A percentile compares a stretch with the other conserved stretches of the same genome.
Evolutionary conservation across 192 early-diverging fungal species (phyloP).

Genomic region (Glomus cerebriforme): DNA sequence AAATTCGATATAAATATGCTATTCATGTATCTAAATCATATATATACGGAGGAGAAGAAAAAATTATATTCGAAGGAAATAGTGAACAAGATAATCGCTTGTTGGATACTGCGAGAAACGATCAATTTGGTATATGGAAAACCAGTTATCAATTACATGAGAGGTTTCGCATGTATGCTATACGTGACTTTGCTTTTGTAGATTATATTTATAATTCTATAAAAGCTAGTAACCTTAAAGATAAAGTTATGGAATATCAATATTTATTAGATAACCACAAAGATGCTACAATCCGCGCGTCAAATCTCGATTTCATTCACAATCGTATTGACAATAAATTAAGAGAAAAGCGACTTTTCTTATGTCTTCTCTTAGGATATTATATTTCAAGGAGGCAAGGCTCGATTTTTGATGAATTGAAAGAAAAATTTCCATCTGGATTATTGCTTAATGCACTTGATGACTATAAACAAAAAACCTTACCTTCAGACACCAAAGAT

Average conservation of each 20-base stretch:
- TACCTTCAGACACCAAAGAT: not conserved
- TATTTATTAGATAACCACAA: not conserved
- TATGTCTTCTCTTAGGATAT: not conserved
- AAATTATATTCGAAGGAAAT: not conserved
- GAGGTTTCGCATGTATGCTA: not conserved
- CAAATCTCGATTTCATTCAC: not conserved
- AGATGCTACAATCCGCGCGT: not conserved
- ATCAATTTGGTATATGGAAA: not conserved
- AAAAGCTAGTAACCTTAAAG: not conserved
- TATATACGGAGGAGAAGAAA: not conserved
- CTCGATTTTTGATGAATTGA: not conserved
- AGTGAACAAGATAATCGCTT: not conserved
- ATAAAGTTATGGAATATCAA: conserved; percentile 7
- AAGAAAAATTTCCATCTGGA: not conserved
- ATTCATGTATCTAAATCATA: not conserved
- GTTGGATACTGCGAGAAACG: not conserved
- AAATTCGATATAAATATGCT: not conserved
- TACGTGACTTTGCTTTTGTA: not conserved
- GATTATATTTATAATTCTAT: conserved; percentile 10
- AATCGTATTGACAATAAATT: not conserved
- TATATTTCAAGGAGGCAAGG: not conserved
- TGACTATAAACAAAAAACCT: not conserved
- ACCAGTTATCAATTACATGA: not conserved
- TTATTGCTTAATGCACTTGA: not conserved
- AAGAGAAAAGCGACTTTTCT: not conserved